Base-by-base conservation (phyloP, 495 filamentous ascomycete genomes). In the Lasiosphaeria miniovina region DNA sequence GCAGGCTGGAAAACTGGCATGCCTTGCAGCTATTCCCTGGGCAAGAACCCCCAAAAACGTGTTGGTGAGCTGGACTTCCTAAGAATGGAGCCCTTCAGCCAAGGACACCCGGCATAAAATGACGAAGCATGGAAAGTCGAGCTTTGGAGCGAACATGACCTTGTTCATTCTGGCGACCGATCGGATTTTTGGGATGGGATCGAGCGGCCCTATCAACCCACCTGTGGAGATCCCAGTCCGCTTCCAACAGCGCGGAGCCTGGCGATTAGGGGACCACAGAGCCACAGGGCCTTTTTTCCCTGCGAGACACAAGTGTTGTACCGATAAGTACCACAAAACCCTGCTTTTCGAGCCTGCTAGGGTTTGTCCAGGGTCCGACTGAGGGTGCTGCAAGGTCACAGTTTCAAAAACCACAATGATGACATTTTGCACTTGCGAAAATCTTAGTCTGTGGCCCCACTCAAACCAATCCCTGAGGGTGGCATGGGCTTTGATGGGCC, bases 171-270 rank as follows among this genome's bases (percentile, higher is more conserved):
- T 58, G 55, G 56, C 53, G 54, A 48, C 35, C 49, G 68, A 70
- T 70, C 68, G 65, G 61, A 52, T 46, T 64, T 70, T 70, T 64
- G 43, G 60, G 58, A 33, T 48, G 36, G 56, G 65, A 70, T 70
- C 68, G 68, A 66, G 55, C 31, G 4, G 34, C 4, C 43, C n/a
- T 36, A 15, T 35, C 49, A 41, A 36, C 52, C 65, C 67, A 64
- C 67, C 51, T 51, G 31, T 24, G 57, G 49, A 35, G 15, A 36
- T 14, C 33, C 50, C 31, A 52, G 8, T 9, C 31, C 32, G 6
- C 11, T 17, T 17, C 15, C 45, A 50, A 9, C 15, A 9, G 8
- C 48, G 32, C 48, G 5, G 6, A 31, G 17, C 48, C 43, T 46
- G 12, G 43, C 43, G 15, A 46, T 46, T n/a, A 7, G 43, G 43